Base-by-base conservation (phyloP, 768 basidiomycete species). In the Rhodosporidiobolus sp. region DNA sequence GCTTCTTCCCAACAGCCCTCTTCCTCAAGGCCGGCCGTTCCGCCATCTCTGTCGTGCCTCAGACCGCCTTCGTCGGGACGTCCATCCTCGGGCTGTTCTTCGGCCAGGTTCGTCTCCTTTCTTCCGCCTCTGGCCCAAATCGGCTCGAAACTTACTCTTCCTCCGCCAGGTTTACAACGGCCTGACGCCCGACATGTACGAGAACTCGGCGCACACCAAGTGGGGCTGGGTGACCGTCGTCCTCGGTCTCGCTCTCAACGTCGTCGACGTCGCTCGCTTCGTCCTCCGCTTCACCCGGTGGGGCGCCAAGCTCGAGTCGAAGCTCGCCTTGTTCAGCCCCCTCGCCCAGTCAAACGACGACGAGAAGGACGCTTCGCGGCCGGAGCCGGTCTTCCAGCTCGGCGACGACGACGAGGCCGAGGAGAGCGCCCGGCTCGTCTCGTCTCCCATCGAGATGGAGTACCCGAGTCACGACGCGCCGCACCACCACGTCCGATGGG, bases 21-120 rank as follows among this genome's bases (percentile, higher is more conserved):
- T 86, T 87, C 2, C 84, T 96, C 70, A 88, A 93, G 46, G 88
- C 90, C 24, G 88, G 89, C 0, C 88, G 87, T 60, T 89, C 92
- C 77, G 82, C 88, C 0, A 86, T 84, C 75, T 88, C 88, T 66
- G 83, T 84, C 32, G 59, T 89, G 24, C 84, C 85, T 12, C 85
- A 88, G n/a, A 61, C 86, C 38, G 82, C 83, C 0, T 94, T 93
- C 82, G 89, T 89, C 78, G 81, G 76, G 20, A 83, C 90, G 30
- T 82, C 84, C 63, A 80, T 83, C 2, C 79, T 94, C 52, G 91
- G 91, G 9, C 86, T 89, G 79, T 83, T 87, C 22, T 81, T 88
- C 30, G 89, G 88, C 76, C 84, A 66, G 57, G 65, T 59, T 0
- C 46, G 55, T 11, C n/a, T 12, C 32, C 19, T 12, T 43, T 10